These are phyloP conservation scores for Paraphoma chrysanthemicola DNA, from an alignment of 2,329 filamentous ascomycete species.

Conservation along the genomic window DNA sequence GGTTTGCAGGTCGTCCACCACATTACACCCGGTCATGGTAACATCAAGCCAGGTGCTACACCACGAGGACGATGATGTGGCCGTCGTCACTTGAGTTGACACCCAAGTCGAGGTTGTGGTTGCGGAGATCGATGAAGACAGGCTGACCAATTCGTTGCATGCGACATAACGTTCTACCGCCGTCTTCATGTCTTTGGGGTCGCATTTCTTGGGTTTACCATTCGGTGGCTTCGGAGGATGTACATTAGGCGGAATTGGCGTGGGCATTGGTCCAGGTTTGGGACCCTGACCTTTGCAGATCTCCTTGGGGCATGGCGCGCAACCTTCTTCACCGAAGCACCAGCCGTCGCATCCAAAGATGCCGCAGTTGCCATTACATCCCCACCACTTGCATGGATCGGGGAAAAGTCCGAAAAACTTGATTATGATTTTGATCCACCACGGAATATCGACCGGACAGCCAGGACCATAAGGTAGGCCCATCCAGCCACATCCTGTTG, in stretches of 20 bases:
- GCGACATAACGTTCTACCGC: slow-evolving; percentile 28
- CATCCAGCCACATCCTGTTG: slow-evolving; percentile 29
- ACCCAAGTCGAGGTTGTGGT: slow-evolving; percentile 11
- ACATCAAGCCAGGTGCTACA: slow-evolving; percentile 23
- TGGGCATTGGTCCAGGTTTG: slow-evolving; percentile 22
- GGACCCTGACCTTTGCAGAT: slow-evolving; percentile 25
- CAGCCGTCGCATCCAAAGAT: slow-evolving; percentile 24
- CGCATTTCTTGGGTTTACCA: slow-evolving; percentile 17
- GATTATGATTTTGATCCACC: not conserved
- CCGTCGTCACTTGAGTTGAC: not conserved
- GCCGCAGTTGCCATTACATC: slow-evolving; percentile 17
- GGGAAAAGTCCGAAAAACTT: slow-evolving; percentile 24
- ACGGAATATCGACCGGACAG: slow-evolving; percentile 9
- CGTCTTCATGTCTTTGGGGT: slow-evolving; percentile 26
- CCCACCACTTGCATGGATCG: slow-evolving; percentile 19
- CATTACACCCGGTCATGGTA: slow-evolving; percentile 23
- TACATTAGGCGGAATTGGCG: not conserved
- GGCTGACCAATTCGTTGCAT: slow-evolving; percentile 21
- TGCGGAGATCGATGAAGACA: slow-evolving; percentile 19
- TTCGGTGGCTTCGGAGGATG: not conserved
- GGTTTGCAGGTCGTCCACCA: slow-evolving; percentile 7
- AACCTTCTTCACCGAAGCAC: slow-evolving; percentile 19
- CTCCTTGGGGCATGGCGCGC: slow-evolving; percentile 21
- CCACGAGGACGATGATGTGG: slow-evolving; percentile 5
- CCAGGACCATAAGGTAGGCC: slow-evolving; percentile 28